Conservation (phyloP, 208 protist species). For the Crithidia acanthocephali region DNA sequence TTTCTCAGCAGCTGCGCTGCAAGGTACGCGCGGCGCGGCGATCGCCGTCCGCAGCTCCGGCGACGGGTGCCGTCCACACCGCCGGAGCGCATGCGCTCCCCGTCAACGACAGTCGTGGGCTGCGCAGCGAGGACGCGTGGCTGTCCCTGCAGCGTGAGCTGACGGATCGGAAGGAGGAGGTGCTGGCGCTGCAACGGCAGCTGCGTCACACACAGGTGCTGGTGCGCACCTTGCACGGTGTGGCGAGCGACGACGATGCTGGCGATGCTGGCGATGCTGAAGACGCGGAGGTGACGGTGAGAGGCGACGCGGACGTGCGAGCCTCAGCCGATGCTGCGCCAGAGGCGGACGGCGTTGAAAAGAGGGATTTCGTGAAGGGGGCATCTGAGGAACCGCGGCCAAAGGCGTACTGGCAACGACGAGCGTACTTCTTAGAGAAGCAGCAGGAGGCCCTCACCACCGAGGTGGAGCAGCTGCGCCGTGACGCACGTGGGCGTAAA, state of each 20-base stretch:
- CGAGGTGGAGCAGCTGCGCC: constrained; percentile 40
- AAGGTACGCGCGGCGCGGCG: constrained; percentile 18
- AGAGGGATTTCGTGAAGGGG: not conserved
- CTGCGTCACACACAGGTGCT: constrained; percentile 42
- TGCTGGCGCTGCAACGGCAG: constrained; percentile 41
- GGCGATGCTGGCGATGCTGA: not conserved
- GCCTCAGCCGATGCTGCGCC: not conserved
- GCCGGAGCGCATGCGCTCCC: not conserved
- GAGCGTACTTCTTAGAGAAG: constrained; percentile 42
- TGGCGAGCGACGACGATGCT: constrained; percentile 2
- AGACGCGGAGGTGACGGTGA: not conserved
- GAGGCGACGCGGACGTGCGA: not conserved
- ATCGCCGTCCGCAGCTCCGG: not conserved
- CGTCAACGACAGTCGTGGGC: not conserved
- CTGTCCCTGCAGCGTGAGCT: constrained; percentile 35
- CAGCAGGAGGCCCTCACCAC: constrained; percentile 31
- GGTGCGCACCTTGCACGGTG: constrained; percentile 30
- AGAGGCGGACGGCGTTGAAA: not conserved
- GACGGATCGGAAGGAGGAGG: constrained; percentile 34
- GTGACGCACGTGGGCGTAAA: constrained; percentile 48
- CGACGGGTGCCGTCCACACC: not conserved
- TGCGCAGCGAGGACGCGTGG: constrained; percentile 34
- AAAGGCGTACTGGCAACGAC: constrained; percentile 34
- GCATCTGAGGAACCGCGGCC: not conserved
- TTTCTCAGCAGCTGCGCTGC: constrained; percentile 11